Evolutionary conservation across 139 green algal genomes (phyloP).

Genomic region (Helicosporidium sp.): DNA sequence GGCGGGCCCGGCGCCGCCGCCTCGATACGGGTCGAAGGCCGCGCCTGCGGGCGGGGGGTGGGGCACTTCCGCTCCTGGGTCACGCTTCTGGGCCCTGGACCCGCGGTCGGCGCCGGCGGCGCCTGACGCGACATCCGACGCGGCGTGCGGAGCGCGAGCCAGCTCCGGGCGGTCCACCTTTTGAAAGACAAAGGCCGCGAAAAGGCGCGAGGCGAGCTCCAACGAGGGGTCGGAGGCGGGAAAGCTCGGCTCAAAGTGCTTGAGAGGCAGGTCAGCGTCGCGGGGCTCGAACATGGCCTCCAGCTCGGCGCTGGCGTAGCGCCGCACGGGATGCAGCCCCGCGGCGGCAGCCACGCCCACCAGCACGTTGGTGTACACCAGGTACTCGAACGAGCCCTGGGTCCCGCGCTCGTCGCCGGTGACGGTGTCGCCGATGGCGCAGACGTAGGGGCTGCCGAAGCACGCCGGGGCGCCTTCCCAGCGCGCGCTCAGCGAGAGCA

Average conservation of each 20-base stretch:
- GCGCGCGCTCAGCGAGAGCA: conserved; percentile 38
- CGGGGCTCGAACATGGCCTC: conserved; percentile 24
- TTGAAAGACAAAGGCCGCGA: conserved; percentile 24
- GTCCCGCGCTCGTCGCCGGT: conserved; percentile 30
- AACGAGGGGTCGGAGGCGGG: conserved; percentile 12
- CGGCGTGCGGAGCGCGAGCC: no score
- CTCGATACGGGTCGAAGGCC: no score
- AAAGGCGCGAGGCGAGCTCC: conserved; percentile 11
- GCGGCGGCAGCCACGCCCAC: conserved; percentile 22
- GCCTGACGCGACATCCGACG: no score
- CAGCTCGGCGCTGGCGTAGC: conserved; percentile 21
- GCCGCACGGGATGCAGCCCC: conserved; percentile 35
- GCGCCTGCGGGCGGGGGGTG: no score
- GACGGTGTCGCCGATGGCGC: conserved; percentile 59
- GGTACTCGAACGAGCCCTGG: conserved; percentile 49
- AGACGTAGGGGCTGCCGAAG: conserved; percentile 53
- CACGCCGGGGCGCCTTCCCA: conserved; percentile 25
- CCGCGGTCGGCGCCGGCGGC: no score
- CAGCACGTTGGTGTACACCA: conserved; percentile 54
- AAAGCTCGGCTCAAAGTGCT: conserved; percentile 54
- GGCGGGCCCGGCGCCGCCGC: no score
- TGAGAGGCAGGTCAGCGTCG: conserved; percentile 31
- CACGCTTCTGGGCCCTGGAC: no score
- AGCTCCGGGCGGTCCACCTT: no score
- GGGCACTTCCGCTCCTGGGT: no score